Evolutionary conservation across 2,329 filamentous ascomycete species (phyloP).

Genomic region (Fusarium sp.): DNA sequence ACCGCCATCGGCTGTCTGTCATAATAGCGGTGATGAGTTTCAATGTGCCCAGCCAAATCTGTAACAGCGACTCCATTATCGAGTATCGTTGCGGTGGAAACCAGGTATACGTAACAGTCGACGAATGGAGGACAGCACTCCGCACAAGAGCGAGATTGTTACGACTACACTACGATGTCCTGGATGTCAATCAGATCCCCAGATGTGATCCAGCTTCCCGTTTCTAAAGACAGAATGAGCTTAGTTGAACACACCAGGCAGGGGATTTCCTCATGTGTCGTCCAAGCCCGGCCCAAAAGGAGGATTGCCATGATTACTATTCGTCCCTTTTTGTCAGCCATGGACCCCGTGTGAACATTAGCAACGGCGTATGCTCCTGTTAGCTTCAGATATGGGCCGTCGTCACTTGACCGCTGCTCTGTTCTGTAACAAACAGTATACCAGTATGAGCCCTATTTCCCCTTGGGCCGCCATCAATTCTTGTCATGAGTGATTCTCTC

Average conservation of each 20-base stretch:
- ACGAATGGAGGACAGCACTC: slow-evolving; percentile 31
- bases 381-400: slow-evolving; percentile 40
- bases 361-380: slow-evolving; percentile 33
- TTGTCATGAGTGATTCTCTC: slow-evolving; percentile 37
- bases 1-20: slow-evolving; percentile 32
- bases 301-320: slow-evolving; percentile 35
- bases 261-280: slow-evolving; percentile 44
- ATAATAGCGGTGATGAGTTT: slow-evolving; percentile 40
- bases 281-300: slow-evolving; percentile 40
- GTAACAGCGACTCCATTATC: slow-evolving; percentile 41
- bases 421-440: slow-evolving; percentile 25
- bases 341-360: slow-evolving; percentile 40
- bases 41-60: slow-evolving; percentile 34
- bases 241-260: slow-evolving; percentile 34
- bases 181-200: slow-evolving; percentile 24
- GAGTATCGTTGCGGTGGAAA: slow-evolving; percentile 36
- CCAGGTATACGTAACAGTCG: slow-evolving; percentile 36
- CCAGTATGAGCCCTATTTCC: slow-evolving; percentile 20
- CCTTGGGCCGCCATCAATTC: slow-evolving; percentile 44
- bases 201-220: slow-evolving; percentile 38
- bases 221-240: slow-evolving; percentile 29
- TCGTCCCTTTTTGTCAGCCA: slow-evolving; percentile 39
- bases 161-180: slow-evolving; percentile 29
- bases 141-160: slow-evolving; percentile 29
- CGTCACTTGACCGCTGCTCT: slow-evolving; percentile 47